These are phyloP conservation scores for Spergularia azorica DNA, from an alignment of 179 eudicot species.

Conservation along the genomic window DNA sequence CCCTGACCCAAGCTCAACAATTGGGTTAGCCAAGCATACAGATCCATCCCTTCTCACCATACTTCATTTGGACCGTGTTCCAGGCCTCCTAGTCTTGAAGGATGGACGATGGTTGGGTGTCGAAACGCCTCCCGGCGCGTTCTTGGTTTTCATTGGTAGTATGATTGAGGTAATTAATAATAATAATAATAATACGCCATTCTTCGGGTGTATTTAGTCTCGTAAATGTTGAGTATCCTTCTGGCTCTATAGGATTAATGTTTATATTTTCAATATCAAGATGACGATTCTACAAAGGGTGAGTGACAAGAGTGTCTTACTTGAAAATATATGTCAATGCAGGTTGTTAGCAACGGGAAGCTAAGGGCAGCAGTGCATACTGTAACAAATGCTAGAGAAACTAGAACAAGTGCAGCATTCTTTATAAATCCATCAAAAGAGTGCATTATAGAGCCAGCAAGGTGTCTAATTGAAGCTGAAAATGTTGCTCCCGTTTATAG, in stretches of 20 bases:
- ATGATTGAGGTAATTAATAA: conserved; percentile 36
- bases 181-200: too few relatives aligned
- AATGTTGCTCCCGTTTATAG: conserved; percentile 28
- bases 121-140: conserved; percentile 36
- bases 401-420: conserved; percentile 41
- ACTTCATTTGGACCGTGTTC: conserved; percentile 25
- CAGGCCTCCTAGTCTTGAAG: conserved; percentile 37
- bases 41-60: conserved; percentile 31
- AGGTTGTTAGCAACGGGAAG: conserved; percentile 51
- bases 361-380: conserved; percentile 41
- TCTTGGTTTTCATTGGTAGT: conserved; percentile 36
- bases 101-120: conserved; percentile 41
- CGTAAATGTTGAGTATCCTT: too few relatives aligned
- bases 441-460: conserved; percentile 42
- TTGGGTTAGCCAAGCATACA: conserved; percentile 25
- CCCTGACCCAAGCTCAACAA: conserved; percentile 29
- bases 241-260: too few relatives aligned
- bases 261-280: too few relatives aligned
- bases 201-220: too few relatives aligned
- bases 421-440: conserved; percentile 39
- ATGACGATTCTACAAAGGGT: too few relatives aligned
- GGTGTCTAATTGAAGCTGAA: conserved; percentile 27
- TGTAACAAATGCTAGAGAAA: conserved; percentile 35
- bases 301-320: too few relatives aligned
- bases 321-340: neutral